phyloP scores from a whole-genome alignment of 1,284 basidiomycete genomes.

The Moniliophthora roreri region DNA sequence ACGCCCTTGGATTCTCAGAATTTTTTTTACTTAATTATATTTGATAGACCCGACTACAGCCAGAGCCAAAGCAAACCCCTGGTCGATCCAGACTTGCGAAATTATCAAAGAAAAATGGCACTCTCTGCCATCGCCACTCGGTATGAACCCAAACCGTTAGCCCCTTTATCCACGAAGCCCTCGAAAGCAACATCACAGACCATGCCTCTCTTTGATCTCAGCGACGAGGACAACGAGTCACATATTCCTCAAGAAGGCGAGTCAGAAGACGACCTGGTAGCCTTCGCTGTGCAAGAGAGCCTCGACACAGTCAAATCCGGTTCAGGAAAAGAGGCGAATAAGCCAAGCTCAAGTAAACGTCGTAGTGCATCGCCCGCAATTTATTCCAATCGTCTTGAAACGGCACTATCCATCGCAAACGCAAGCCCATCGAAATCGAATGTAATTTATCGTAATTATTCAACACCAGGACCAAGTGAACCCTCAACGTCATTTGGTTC shows the following conservation, averaged over 20 bases:
- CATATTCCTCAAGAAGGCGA: neutral
- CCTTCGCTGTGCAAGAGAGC: constrained; percentile 62
- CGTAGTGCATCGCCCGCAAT: constrained; percentile 17
- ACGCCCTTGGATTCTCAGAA: neutral
- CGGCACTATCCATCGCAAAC: constrained; percentile 62
- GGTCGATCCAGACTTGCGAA: constrained; percentile 65
- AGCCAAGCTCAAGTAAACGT: neutral
- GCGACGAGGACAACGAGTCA: constrained; percentile 27
- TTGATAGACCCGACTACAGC: constrained; percentile 17
- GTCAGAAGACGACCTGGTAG: constrained; percentile 51
- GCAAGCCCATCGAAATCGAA: constrained; percentile 38
- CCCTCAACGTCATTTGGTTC: neutral
- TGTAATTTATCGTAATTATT: constrained; percentile 10
- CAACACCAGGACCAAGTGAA: neutral
- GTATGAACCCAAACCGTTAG: constrained; percentile 44
- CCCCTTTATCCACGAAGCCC: constrained; percentile 31
- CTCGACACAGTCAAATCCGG: constrained; percentile 27
- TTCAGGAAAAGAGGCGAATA: neutral
- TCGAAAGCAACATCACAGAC: constrained; percentile 29
- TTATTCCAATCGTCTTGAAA: constrained; percentile 58
- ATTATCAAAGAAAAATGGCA: constrained; percentile 66
- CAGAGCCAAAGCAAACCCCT: constrained; percentile 6
- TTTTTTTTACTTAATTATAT: constrained; percentile 5
- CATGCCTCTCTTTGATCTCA: constrained; percentile 55
- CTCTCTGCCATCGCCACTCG: constrained; percentile 64